These are phyloP conservation scores for Exutisphaerella laricina DNA, from an alignment of 2,329 filamentous ascomycete species.

Conservation along the genomic window DNA sequence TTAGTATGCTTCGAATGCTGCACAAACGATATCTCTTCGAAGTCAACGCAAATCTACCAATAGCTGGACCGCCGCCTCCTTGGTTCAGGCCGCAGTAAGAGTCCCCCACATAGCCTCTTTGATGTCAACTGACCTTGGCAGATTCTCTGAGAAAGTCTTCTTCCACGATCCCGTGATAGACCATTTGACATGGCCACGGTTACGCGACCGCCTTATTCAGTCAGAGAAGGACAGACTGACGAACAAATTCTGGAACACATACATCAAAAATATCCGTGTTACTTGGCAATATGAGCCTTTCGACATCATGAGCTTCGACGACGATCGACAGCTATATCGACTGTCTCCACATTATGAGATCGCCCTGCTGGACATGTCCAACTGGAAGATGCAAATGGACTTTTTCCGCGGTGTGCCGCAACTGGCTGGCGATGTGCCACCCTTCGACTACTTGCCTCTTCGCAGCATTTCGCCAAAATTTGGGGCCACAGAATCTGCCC, in stretches of 20 bases:
- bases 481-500: conserved; percentile 3
- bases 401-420: conserved; percentile 22
- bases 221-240: conserved; percentile 17
- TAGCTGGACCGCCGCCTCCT: conserved; percentile 17
- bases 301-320: conserved; percentile 14
- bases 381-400: conserved; percentile 22
- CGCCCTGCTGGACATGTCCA: conserved; percentile 18
- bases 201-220: conserved; percentile 17
- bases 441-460: conserved; percentile 21
- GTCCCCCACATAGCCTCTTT: background rate
- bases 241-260: conserved; percentile 21
- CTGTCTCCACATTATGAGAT: conserved; percentile 16
- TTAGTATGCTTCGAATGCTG: conserved; percentile 20
- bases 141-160: conserved; percentile 19
- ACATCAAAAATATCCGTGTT: conserved; percentile 16
- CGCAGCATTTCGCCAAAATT: conserved; percentile 17
- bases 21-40: conserved; percentile 22
- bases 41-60: conserved; percentile 17
- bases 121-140: conserved; percentile 9
- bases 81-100: conserved; percentile 23
- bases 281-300: conserved; percentile 20
- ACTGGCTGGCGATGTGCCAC: conserved; percentile 18
- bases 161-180: conserved; percentile 23
- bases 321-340: conserved; percentile 15
- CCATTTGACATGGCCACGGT: conserved; percentile 20